Base-by-base conservation (phyloP, 805 yeast genomes). In the Alloascoidea hylecoeti region DNA sequence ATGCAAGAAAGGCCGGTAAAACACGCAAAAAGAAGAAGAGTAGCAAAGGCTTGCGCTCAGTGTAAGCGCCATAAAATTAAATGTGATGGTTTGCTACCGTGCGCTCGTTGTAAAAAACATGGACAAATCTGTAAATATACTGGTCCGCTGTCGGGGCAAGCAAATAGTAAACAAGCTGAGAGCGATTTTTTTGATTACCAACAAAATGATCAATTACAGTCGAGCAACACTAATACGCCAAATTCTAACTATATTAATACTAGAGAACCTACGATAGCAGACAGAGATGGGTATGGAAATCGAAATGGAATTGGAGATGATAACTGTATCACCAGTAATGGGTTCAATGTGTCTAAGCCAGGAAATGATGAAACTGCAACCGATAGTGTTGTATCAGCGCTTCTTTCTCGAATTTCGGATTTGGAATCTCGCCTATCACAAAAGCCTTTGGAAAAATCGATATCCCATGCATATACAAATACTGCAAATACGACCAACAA, bases 11-110 rank as follows among this genome's bases (percentile, higher is more conserved):
- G n/a, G 30, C 30, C 30, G 30, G 30, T n/a, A 9, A 9, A 9
- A 23, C 30, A n/a, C 30, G 13, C 13, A 15, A 17, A 39, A 17
- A 4, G 30, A n/a, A 9, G n/a, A n/a, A 23, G 75, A 35, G 77
- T 70, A 5, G 55, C 60, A 38, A 64, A 61, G 42, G 80, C 79
- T 1, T 74, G 80, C 44, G 71, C 65, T 38, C 56, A 73, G 16
- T 74, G 80, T 49, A 57, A 74, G 40, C 53, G 58, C 27, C 73
- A 68, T 42, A 72, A 74, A 50, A 68, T 70, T 41, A 73, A 74
- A 46, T 74, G 80, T 49, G 63, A 72, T 37, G 78, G 78, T 4
- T 55, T 59, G 12, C 45, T 44, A 34, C 79, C 79, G 5, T 74
- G 80, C 42, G 41, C 43, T 4, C 60, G 64, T 4, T 74, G 80